Evolutionary conservation across 2,329 filamentous ascomycete genomes (phyloP).

Genomic region (Aspergillus quadrilineatus): DNA sequence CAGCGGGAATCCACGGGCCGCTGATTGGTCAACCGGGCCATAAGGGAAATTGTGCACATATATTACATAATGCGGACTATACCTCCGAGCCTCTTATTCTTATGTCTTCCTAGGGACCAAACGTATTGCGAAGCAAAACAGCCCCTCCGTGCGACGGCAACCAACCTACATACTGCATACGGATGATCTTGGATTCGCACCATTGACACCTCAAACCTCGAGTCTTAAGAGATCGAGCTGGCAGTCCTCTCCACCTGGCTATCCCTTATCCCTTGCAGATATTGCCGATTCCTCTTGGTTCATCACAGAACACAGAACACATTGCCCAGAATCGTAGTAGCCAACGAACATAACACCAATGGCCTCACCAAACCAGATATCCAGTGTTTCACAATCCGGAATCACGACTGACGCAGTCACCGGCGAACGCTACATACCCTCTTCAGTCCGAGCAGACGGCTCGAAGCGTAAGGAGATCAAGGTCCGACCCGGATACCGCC

Average conservation of each 20-base stretch:
- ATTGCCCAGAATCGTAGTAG: not conserved
- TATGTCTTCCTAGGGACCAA: not conserved
- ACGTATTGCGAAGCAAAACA: not conserved
- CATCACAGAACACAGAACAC: not conserved
- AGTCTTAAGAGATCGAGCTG: not conserved
- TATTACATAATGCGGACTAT: slow-evolving; percentile 26
- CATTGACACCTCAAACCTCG: not conserved
- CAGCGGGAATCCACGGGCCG: slow-evolving; percentile 40
- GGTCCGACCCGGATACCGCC: slow-evolving; percentile 87
- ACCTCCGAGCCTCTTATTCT: not conserved
- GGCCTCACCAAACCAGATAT: slow-evolving; percentile 45
- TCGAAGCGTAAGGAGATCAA: slow-evolving; percentile 92
- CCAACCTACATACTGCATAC: no score
- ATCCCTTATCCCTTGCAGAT: not conserved
- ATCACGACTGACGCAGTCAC: slow-evolving; percentile 73
- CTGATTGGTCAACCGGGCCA: slow-evolving; percentile 37
- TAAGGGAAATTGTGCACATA: slow-evolving; percentile 10
- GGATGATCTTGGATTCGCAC: not conserved
- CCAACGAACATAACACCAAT: slow-evolving; percentile 41
- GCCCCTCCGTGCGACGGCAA: not conserved
- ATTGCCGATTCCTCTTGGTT: slow-evolving; percentile 2
- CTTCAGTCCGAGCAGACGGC: slow-evolving; percentile 82
- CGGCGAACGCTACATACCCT: slow-evolving; percentile 85
- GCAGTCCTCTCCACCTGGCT: not conserved
- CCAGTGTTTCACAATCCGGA: slow-evolving; percentile 50